Evolutionary conservation across 345 rosid genomes (phyloP), one percentile per base, ranked within the genome.

Genomic region (Eucalyptus curtisii): DNA sequence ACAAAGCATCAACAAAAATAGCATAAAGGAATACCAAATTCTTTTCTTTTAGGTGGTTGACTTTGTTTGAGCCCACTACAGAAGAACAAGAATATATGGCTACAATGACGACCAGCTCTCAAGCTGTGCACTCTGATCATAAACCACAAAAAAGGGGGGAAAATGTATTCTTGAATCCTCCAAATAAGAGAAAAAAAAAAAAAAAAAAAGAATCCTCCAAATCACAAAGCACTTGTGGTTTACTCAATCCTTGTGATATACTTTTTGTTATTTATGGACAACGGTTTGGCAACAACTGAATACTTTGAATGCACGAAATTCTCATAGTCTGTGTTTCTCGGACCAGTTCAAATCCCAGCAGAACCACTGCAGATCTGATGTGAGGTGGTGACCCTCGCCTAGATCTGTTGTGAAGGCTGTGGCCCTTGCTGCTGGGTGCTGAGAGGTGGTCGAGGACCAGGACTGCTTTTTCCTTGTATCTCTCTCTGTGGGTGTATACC

Each of bases 91-190:
- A 76, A 37, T 5, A 10, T 7, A 6, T 19, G 45, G 82, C 44
- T 20, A 37, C 27, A 76, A 20, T 76, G 82, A 37, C 1, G 4
- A 37, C 4, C 1, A 68, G 4, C 24, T 68, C 45, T 71, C 5
- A 6, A 76, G 82, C 47, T 20, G 47, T 37, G 82, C 81, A 17
- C 25, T 71, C 19, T 71, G 81, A 71, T 71, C 45, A 16, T 33
- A 19, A 14, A 31, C 40, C 40, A 7, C 5, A 14, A 66, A 14
- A 31, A 15, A 1, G 1, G 10, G 2, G 0, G 1, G 0, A 1
- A 8, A 22, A 22, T 0, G 20, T n/a, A 16, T 15, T 66, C 40
- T 66, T 66, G 79, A 66, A 66, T 66, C 42, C 80, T 68, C 44
- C 44, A 50, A n/a, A n/a, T n/a, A n/a, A n/a, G n/a, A n/a, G n/a